A percentile compares a stretch with the other conserved stretches of the same genome.
These are phyloP conservation scores for Spiraea crenata DNA, from an alignment of 331 rosid species.

Conservation along the genomic window DNA sequence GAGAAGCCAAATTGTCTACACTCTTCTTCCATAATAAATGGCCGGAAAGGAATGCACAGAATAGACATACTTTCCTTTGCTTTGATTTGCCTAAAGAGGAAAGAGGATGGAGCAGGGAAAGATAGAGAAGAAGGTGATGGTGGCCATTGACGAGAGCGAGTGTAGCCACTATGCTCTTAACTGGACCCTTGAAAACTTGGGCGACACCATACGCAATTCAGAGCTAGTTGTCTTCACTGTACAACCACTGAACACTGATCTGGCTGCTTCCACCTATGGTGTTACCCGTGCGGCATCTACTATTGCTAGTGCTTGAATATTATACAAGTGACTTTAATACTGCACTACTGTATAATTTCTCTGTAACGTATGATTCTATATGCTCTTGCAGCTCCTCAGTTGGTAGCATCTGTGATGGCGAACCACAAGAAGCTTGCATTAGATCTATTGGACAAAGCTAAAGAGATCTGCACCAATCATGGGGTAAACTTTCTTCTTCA, in stretches of 20 bases:
- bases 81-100: neutral
- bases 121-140: slow-evolving; percentile 41
- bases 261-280: slow-evolving; percentile 29
- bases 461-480: slow-evolving; percentile 37
- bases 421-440: slow-evolving; percentile 34
- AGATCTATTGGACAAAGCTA: slow-evolving; percentile 44
- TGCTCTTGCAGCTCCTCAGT: slow-evolving; percentile 28
- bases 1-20: neutral
- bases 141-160: slow-evolving; percentile 52
- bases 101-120: slow-evolving; percentile 23
- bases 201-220: slow-evolving; percentile 27
- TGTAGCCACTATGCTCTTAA: slow-evolving; percentile 42
- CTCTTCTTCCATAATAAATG: neutral
- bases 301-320: neutral
- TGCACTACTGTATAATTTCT: too few species aligned
- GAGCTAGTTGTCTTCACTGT: slow-evolving; percentile 41
- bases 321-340: too few species aligned
- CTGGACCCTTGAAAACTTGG: slow-evolving; percentile 44
- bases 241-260: slow-evolving; percentile 23
- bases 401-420: slow-evolving; percentile 32
- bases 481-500: slow-evolving; percentile 31
- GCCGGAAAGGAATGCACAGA: neutral
- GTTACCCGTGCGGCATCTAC: slow-evolving; percentile 23
- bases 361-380: neutral
- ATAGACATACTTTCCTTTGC: neutral